Percentiles rank a stretch among this genome's conserved stretches.
phyloP scores from a whole-genome alignment of 805 yeast genomes.

The Debaryomyces prosopidis region DNA sequence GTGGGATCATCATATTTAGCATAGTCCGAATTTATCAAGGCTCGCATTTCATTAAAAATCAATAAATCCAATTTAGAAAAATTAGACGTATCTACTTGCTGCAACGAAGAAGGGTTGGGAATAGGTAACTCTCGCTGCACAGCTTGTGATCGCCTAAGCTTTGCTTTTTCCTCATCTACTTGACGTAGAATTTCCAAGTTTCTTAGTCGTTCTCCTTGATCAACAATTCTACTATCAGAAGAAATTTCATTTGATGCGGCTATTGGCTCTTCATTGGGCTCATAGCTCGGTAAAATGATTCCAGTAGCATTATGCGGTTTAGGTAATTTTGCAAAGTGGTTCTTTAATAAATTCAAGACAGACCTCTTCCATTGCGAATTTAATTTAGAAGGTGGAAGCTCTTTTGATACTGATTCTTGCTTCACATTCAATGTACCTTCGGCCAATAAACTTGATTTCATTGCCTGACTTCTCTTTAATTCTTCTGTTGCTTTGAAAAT shows the following conservation, averaged over 20 bases:
- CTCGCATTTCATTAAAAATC: conserved; percentile 31
- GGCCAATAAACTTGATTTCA: conserved; percentile 36
- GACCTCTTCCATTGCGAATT: conserved; percentile 10
- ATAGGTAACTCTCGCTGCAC: conserved; percentile 46
- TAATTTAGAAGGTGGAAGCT: neutral
- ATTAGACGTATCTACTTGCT: neutral
- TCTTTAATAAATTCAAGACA: conserved; percentile 9
- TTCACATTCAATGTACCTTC: neutral
- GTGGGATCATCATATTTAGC: conserved; percentile 25
- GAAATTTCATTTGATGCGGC: conserved; percentile 17
- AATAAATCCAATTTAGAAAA: conserved; percentile 11
- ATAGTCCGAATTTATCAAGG: conserved; percentile 44
- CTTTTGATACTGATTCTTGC: neutral
- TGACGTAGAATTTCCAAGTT: conserved; percentile 22
- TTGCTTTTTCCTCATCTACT: conserved; percentile 28
- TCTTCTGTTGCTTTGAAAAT: conserved; percentile 35
- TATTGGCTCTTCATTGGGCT: conserved; percentile 17
- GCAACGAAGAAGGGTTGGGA: conserved; percentile 30
- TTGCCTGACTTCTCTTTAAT: conserved; percentile 27
- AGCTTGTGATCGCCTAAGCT: conserved; percentile 46
- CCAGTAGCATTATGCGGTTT: conserved; percentile 38
- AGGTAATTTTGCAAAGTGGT: conserved; percentile 29
- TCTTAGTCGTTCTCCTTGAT: conserved; percentile 24
- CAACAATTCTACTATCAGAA: conserved; percentile 29
- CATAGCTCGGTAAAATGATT: conserved; percentile 32